A percentile compares a stretch with the other conserved stretches of the same genome.
These are phyloP conservation scores for Globisporangium echinulatum DNA, from an alignment of 352 stramenopile species.

Conservation along the genomic window DNA sequence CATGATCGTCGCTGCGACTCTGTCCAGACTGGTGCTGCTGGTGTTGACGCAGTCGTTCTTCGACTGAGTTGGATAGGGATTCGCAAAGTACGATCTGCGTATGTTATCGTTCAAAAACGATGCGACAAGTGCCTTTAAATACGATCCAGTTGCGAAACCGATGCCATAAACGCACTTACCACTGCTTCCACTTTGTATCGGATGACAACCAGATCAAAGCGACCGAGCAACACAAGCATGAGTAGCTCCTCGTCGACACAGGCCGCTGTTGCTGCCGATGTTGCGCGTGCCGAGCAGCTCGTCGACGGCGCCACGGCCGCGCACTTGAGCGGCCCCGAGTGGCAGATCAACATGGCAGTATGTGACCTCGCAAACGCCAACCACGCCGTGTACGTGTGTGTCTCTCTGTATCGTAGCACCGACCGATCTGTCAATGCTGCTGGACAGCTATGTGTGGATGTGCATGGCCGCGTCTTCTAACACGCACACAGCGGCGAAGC, in stretches of 20 bases:
- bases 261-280: slow-evolving; percentile 33
- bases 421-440: background rate
- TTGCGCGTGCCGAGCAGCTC: slow-evolving; percentile 34
- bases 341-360: slow-evolving; percentile 66
- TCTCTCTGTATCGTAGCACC: background rate
- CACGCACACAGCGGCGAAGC: slow-evolving; percentile 37
- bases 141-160: too few relatives aligned
- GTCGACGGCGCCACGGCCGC: slow-evolving; percentile 54
- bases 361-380: slow-evolving; percentile 64
- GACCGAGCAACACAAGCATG: background rate
- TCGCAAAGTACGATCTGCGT: too few relatives aligned
- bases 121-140: too few relatives aligned
- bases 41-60: background rate
- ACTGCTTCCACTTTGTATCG: too few relatives aligned
- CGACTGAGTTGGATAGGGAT: too few relatives aligned
- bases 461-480: background rate
- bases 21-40: background rate
- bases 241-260: background rate
- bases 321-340: slow-evolving; percentile 43
- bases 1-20: background rate
- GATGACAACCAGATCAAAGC: too few relatives aligned
- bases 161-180: too few relatives aligned
- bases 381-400: slow-evolving; percentile 24
- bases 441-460: background rate
- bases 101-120: too few relatives aligned